Conservation (phyloP, 2,329 filamentous ascomycete species). For the Trichophyton rubrum region DNA sequence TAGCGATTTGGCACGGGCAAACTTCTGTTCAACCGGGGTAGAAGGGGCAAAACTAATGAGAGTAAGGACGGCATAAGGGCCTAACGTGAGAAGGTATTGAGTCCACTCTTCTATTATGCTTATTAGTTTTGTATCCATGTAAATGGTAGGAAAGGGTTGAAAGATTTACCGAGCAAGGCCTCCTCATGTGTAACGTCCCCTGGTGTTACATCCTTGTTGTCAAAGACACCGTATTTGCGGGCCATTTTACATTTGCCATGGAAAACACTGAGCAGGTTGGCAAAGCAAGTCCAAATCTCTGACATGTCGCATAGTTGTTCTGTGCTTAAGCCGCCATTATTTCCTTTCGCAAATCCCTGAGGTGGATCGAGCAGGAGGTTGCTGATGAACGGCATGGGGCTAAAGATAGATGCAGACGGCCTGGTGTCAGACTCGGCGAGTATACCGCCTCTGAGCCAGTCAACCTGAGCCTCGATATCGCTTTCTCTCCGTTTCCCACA, state of each 20-base stretch:
- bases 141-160: neutral
- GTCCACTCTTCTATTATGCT: conserved; percentile 45
- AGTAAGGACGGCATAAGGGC: conserved; percentile 43
- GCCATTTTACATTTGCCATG: conserved; percentile 44
- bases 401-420: conserved; percentile 26
- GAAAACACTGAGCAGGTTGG: conserved; percentile 43
- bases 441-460: conserved; percentile 49
- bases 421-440: conserved; percentile 38
- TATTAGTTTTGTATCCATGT: neutral
- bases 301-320: conserved; percentile 51
- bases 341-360: conserved; percentile 47
- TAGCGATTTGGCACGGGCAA: conserved; percentile 40
- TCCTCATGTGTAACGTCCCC: conserved; percentile 35
- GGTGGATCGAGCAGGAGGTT: conserved; percentile 45
- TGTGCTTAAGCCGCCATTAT: conserved; percentile 41
- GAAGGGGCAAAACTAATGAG: conserved; percentile 34
- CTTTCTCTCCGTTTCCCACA: conserved; percentile 45
- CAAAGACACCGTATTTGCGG: conserved; percentile 44
- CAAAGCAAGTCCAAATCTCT: conserved; percentile 52
- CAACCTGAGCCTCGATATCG: conserved; percentile 47
- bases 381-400: conserved; percentile 39
- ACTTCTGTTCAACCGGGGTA: conserved; percentile 33
- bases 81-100: conserved; percentile 46
- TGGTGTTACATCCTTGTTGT: conserved; percentile 39
- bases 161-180: conserved; percentile 36